These are phyloP conservation scores for Emericellopsis atlantica DNA, from an alignment of 2,329 filamentous ascomycete species.

Conservation along the genomic window DNA sequence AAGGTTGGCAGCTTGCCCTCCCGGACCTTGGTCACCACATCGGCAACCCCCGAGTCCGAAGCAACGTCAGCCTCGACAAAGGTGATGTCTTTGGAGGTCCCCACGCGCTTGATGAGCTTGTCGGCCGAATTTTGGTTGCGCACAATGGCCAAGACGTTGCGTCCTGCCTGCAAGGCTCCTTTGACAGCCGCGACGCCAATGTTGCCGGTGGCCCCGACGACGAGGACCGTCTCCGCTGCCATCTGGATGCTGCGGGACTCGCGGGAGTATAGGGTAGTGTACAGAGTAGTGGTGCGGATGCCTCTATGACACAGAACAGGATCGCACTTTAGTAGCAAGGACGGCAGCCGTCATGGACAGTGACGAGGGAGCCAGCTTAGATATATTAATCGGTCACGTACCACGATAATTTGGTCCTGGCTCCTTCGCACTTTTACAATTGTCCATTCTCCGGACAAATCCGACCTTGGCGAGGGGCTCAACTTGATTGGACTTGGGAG, in stretches of 20 bases:
- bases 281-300: too few species aligned
- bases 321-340: too few species aligned
- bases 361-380: too few species aligned
- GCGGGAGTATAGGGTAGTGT: too few species aligned
- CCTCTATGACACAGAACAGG: too few species aligned
- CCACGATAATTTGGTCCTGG: too few species aligned
- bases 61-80: slow-evolving; percentile 17
- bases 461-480: too few species aligned
- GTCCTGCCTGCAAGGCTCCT: slow-evolving; percentile 13
- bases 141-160: slow-evolving; percentile 21
- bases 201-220: slow-evolving; percentile 26
- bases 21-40: slow-evolving; percentile 20
- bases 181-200: slow-evolving; percentile 20
- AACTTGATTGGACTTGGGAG: too few species aligned
- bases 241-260: not conserved
- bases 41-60: slow-evolving; percentile 14
- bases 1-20: slow-evolving; percentile 20
- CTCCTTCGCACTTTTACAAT: too few species aligned
- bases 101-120: slow-evolving; percentile 17
- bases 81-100: slow-evolving; percentile 14
- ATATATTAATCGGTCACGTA: too few species aligned
- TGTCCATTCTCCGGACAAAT: too few species aligned
- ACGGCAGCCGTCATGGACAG: too few species aligned
- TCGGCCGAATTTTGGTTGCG: slow-evolving; percentile 18
- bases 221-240: slow-evolving; percentile 16